phyloP scores from a whole-genome alignment of 768 basidiomycete species.

The Boletus tomentosulus region DNA sequence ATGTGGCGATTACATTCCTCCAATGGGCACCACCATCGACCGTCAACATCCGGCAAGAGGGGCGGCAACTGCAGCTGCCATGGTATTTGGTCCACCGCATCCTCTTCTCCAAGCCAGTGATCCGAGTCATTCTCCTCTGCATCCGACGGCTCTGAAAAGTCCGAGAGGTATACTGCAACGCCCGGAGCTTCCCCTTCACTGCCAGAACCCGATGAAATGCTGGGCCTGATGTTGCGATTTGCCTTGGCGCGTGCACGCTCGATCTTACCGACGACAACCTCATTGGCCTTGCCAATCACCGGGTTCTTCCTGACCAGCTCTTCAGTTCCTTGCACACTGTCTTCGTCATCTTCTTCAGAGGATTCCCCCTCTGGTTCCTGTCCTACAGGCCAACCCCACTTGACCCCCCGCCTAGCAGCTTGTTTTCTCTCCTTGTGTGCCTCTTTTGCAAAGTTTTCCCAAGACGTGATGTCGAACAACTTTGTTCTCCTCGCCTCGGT shows the following conservation, averaged over 20 bases:
- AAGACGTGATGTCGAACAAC: conserved; percentile 41
- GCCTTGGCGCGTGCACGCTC: conserved; percentile 11
- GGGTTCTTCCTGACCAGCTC: conserved; percentile 22
- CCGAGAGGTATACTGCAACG: conserved; percentile 44
- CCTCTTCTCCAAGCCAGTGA: conserved; percentile 12
- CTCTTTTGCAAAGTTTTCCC: conserved; percentile 43
- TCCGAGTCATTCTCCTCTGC: conserved; percentile 39
- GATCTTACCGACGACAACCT: conserved; percentile 18
- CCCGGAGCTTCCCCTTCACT: conserved; percentile 15
- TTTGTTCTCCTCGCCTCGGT: conserved; percentile 30
- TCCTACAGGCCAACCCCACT: conserved; percentile 24
- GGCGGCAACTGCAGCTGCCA: conserved; percentile 35
- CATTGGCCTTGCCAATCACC: conserved; percentile 25
- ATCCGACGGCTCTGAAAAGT: conserved; percentile 54
- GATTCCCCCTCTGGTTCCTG: conserved; percentile 1
- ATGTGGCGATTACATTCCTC: conserved; percentile 41
- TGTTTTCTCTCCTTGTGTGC: conserved; percentile 29
- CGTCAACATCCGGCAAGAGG: conserved; percentile 37
- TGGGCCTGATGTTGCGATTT: neutral
- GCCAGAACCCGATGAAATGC: conserved; percentile 17
- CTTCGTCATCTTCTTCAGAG: conserved; percentile 6
- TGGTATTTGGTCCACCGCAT: conserved; percentile 33
- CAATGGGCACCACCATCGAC: conserved; percentile 52
- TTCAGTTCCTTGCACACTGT: neutral
- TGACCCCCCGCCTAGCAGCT: conserved; percentile 25